phyloP scores from a whole-genome alignment of 1,139 yeast genomes.

The Debaryomyces robertsiae region DNA sequence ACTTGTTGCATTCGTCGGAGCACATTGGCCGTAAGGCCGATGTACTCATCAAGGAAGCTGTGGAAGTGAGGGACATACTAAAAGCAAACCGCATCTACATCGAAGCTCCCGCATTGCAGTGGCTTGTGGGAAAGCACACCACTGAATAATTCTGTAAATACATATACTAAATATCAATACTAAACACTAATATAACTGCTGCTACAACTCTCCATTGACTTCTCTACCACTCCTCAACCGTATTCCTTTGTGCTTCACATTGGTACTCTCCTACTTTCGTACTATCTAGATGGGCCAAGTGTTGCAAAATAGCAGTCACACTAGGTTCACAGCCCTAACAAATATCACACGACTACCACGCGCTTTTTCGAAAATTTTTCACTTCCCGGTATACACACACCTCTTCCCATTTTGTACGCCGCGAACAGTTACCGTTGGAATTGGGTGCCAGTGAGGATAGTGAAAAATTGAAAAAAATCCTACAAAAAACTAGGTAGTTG shows the following conservation, averaged over 20 bases:
- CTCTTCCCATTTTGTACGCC: constrained; percentile 5
- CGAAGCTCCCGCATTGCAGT: constrained; percentile 74
- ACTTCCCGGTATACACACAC: not conserved
- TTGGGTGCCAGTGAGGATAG: not conserved
- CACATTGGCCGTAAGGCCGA: constrained; percentile 54
- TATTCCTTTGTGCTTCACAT: too few relatives aligned
- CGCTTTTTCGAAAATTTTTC: constrained; percentile 6
- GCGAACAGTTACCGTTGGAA: constrained; percentile 2
- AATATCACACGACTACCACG: not conserved
- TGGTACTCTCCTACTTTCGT: too few relatives aligned
- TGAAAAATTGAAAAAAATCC: constrained; percentile 8
- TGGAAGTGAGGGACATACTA: constrained; percentile 81
- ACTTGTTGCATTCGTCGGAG: constrained; percentile 56
- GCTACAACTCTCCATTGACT: too few relatives aligned
- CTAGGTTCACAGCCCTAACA: constrained; percentile 1
- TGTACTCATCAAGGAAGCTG: constrained; percentile 72
- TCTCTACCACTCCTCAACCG: too few relatives aligned
- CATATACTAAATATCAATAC: constrained; percentile 10
- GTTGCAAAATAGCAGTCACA: not conserved
- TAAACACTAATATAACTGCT: too few relatives aligned
- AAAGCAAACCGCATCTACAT: constrained; percentile 78
- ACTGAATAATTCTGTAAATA: constrained; percentile 18
- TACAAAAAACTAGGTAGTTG: constrained; percentile 4
- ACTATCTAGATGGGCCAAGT: too few relatives aligned
- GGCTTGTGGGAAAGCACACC: constrained; percentile 43